Percentiles rank a stretch among this genome's conserved stretches.
Evolutionary conservation across 768 basidiomycete genomes (phyloP).

Genomic region (Boletus barrowsii): DNA sequence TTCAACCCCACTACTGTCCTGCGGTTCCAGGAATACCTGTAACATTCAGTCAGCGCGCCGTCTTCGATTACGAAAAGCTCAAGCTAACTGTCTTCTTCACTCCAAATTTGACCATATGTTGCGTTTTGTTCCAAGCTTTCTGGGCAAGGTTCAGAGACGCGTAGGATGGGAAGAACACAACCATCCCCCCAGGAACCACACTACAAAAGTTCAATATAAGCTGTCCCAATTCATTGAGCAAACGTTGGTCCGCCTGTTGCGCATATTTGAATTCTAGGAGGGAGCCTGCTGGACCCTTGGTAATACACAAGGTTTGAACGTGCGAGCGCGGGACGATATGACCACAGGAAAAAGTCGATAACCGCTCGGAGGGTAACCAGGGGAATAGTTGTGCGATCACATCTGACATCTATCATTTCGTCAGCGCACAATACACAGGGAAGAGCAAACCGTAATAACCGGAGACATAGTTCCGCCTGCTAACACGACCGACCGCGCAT

Average conservation of each 20-base stretch:
- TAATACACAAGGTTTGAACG: conserved; percentile 70
- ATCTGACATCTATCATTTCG: conserved; percentile 69
- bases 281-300: conserved; percentile 69
- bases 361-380: conserved; percentile 51
- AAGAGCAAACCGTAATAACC: conserved; percentile 42
- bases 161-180: conserved; percentile 95
- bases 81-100: conserved; percentile 69
- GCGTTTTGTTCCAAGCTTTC: conserved; percentile 59
- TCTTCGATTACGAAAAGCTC: not conserved
- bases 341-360: conserved; percentile 86
- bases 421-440: conserved; percentile 2
- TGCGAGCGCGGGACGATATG: conserved; percentile 86
- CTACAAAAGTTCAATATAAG: conserved; percentile 76
- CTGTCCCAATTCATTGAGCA: conserved; percentile 81
- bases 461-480: conserved; percentile 99
- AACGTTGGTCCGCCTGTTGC: conserved; percentile 59
- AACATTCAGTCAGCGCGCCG: not conserved
- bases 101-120: conserved; percentile 57
- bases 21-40: conserved; percentile 89
- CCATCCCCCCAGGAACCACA: conserved; percentile 81
- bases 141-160: conserved; percentile 70
- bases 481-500: conserved; percentile 79
- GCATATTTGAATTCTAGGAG: conserved; percentile 81
- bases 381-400: conserved; percentile 79
- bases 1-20: conserved; percentile 69